Conservation (phyloP, 305 asterid species). For the Fraxinus sp. region DNA sequence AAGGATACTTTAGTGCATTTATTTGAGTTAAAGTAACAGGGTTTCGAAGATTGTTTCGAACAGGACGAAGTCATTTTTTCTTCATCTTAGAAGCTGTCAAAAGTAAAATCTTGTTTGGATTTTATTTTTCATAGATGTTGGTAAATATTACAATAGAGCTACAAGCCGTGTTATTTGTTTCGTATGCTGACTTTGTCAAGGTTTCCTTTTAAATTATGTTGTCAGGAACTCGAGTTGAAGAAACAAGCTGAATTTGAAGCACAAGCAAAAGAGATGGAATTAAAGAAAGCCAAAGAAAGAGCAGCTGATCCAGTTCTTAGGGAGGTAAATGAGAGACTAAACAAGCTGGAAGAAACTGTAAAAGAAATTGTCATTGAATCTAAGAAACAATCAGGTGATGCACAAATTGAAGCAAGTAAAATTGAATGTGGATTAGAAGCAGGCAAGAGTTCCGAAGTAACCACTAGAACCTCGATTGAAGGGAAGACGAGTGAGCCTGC, state of each 20-base stretch:
- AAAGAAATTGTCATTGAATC: constrained; percentile 61
- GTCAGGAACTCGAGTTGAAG: constrained; percentile 67
- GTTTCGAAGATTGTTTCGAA: background rate
- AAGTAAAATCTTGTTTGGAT: constrained; percentile 7
- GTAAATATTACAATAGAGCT: constrained; percentile 9
- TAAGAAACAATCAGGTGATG: constrained; percentile 35
- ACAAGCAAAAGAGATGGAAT: constrained; percentile 76
- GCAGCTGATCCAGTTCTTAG: constrained; percentile 60
- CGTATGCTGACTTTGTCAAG: constrained; percentile 17
- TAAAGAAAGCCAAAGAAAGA: constrained; percentile 57
- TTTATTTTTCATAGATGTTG: constrained; percentile 2
- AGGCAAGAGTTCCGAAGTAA: constrained; percentile 22
- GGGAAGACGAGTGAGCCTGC: constrained; percentile 21
- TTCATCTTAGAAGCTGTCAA: constrained; percentile 6
- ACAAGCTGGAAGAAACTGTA: constrained; percentile 63
- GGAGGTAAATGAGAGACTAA: constrained; percentile 75
- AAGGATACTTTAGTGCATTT: background rate
- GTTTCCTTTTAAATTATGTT: constrained; percentile 18
- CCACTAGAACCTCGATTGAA: constrained; percentile 19
- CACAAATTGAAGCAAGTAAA: constrained; percentile 21
- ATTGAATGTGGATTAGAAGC: constrained; percentile 16
- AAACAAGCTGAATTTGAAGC: constrained; percentile 88
- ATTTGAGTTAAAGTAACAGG: background rate
- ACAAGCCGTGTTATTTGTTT: constrained; percentile 13
- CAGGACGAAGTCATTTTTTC: background rate